These are phyloP conservation scores for Chytridium lagenaria DNA, from an alignment of 371 early-diverging fungal species.

Conservation along the genomic window DNA sequence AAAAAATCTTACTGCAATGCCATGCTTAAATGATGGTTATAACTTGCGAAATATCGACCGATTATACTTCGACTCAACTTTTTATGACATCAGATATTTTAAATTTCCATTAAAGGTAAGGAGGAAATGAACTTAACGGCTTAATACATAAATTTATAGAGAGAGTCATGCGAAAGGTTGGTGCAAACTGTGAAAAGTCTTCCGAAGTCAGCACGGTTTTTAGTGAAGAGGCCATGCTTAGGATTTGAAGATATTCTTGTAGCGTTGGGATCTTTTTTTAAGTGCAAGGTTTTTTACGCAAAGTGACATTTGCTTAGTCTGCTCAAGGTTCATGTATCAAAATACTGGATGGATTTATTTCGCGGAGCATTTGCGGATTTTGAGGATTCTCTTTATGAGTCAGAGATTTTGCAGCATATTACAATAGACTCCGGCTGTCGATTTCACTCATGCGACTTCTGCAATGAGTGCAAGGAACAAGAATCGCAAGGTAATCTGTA, in stretches of 20 bases:
- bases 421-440: not conserved
- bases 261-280: slow-evolving; percentile 17
- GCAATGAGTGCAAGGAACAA: not conserved
- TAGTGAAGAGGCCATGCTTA: slow-evolving; percentile 12
- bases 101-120: slow-evolving; percentile 30
- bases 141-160: slow-evolving; percentile 1
- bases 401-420: not conserved
- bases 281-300: slow-evolving; percentile 2
- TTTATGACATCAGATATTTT: slow-evolving; percentile 19
- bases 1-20: not conserved
- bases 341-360: not conserved
- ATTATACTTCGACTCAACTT: slow-evolving; percentile 42
- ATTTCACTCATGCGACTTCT: slow-evolving; percentile 10
- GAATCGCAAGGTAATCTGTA: not conserved
- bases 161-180: slow-evolving; percentile 13
- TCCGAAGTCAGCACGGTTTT: not conserved
- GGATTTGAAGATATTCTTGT: slow-evolving; percentile 31
- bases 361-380: not conserved
- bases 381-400: not conserved
- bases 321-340: slow-evolving; percentile 2
- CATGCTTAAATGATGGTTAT: not conserved
- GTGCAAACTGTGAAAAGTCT: slow-evolving; percentile 7
- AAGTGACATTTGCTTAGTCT: too few relatives aligned
- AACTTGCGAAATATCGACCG: not conserved
- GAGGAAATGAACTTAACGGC: not conserved